Conservation (phyloP, 345 rosid genomes). For the Brassica cretica region DNA sequence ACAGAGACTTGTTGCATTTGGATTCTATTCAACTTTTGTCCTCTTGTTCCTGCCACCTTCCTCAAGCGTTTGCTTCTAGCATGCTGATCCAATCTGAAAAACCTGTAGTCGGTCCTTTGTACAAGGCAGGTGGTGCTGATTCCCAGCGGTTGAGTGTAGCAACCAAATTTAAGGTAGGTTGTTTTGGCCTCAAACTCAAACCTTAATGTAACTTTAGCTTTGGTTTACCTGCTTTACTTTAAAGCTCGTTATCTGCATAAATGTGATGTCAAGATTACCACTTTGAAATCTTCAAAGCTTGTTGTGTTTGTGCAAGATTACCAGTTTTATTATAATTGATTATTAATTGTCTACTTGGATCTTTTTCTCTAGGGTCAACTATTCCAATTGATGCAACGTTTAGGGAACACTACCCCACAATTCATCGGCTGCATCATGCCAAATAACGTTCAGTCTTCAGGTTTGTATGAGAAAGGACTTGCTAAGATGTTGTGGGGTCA, state of each 20-base stretch:
- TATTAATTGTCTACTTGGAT: slow-evolving; percentile 24
- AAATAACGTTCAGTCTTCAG: slow-evolving; percentile 86
- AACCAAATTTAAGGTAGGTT: slow-evolving; percentile 84
- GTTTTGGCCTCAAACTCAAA: slow-evolving; percentile 10
- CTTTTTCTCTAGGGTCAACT: slow-evolving; percentile 68
- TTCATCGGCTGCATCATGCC: slow-evolving; percentile 98
- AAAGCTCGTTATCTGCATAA: slow-evolving; percentile 7
- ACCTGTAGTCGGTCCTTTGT: slow-evolving; percentile 72
- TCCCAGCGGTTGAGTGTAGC: slow-evolving; percentile 92
- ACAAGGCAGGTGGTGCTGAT: slow-evolving; percentile 97
- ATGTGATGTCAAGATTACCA: slow-evolving; percentile 3
- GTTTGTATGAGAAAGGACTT: slow-evolving; percentile 84
- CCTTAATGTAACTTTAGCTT: slow-evolving; percentile 7
- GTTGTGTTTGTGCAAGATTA: slow-evolving; percentile 11
- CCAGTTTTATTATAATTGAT: neutral
- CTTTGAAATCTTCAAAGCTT: neutral
- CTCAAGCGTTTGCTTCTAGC: slow-evolving; percentile 83
- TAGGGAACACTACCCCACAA: slow-evolving; percentile 93
- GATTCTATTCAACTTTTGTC: slow-evolving; percentile 94
- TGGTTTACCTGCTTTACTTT: neutral
- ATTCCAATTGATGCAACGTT: slow-evolving; percentile 93
- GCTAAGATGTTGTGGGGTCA: slow-evolving; percentile 95
- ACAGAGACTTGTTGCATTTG: slow-evolving; percentile 88
- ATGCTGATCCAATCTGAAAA: slow-evolving; percentile 83
- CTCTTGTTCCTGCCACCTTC: slow-evolving; percentile 84